Conservation (phyloP, 257 asterid genomes). For the Nicotiana tabacum region DNA sequence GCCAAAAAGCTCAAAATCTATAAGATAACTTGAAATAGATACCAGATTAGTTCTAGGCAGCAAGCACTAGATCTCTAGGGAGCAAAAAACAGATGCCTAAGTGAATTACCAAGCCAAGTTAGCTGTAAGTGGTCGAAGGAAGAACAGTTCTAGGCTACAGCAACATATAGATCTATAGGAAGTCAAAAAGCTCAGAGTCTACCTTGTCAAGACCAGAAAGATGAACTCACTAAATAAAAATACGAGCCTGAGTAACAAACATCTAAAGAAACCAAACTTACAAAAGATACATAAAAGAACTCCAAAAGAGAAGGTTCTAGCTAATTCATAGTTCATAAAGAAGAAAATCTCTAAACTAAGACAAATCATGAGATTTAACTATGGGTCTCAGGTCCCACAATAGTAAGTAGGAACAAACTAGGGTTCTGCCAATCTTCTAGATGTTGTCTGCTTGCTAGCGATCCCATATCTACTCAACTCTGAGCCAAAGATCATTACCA, state of each 20-base stretch:
- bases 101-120: background rate
- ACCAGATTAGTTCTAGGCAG: background rate
- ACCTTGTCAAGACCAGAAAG: background rate
- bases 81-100: background rate
- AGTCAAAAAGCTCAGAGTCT: background rate
- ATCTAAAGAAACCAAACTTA: background rate
- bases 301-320: conserved; percentile 2
- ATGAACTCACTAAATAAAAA: background rate
- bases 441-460: conserved; percentile 51
- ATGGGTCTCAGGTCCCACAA: conserved; percentile 21
- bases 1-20: background rate
- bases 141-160: background rate
- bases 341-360: background rate
- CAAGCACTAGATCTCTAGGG: background rate
- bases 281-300: background rate
- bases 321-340: background rate
- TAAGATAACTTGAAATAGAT: background rate
- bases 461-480: conserved; percentile 47
- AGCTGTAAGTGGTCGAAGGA: background rate
- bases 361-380: conserved; percentile 7
- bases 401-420: conserved; percentile 24
- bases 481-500: conserved; percentile 49
- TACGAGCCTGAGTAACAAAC: background rate
- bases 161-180: background rate
- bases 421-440: conserved; percentile 50